A percentile compares a stretch with the other conserved stretches of the same genome.
Conservation (phyloP, 768 basidiomycete genomes). For the Russula sp. region DNA sequence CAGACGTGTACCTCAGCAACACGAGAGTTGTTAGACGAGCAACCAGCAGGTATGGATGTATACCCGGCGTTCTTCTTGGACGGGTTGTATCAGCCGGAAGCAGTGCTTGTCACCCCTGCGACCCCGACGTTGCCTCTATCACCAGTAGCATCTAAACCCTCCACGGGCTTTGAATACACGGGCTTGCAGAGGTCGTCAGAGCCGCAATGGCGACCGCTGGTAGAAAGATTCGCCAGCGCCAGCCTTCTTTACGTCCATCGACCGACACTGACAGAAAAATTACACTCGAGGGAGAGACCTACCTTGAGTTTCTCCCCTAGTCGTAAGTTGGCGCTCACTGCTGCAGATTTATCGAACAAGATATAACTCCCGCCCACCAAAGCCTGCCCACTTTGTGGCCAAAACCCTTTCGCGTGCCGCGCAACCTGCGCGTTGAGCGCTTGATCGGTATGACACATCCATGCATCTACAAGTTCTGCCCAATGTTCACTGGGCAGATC, state of each 20-base stretch:
- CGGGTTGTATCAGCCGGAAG: slow-evolving; percentile 87
- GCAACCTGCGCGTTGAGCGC: slow-evolving; percentile 65
- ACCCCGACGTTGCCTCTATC: slow-evolving; percentile 23
- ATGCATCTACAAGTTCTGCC: slow-evolving; percentile 94
- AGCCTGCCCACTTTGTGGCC: slow-evolving; percentile 64
- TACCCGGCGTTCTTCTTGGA: slow-evolving; percentile 58
- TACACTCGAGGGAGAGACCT: slow-evolving; percentile 31
- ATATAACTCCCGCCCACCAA: slow-evolving; percentile 90
- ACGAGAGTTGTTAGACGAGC: slow-evolving; percentile 85
- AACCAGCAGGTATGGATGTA: slow-evolving; percentile 24
- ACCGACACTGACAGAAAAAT: neutral
- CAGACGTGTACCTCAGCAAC: slow-evolving; percentile 54
- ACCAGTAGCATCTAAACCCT: slow-evolving; percentile 41
- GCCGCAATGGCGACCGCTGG: slow-evolving; percentile 46
- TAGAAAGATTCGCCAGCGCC: slow-evolving; percentile 52
- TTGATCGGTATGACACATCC: slow-evolving; percentile 97
- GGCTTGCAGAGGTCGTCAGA: slow-evolving; percentile 12
- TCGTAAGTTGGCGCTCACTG: slow-evolving; percentile 48
- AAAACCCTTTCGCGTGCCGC: slow-evolving; percentile 60
- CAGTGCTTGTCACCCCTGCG: slow-evolving; percentile 30
- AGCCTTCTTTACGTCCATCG: slow-evolving; percentile 88
- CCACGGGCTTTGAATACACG: slow-evolving; percentile 44
- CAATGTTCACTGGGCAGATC: slow-evolving; percentile 95
- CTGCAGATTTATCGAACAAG: slow-evolving; percentile 57
- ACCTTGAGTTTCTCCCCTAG: slow-evolving; percentile 44